Evolutionary conservation across 495 filamentous ascomycete genomes (phyloP).

Genomic region (Hypoxylon rickii): DNA sequence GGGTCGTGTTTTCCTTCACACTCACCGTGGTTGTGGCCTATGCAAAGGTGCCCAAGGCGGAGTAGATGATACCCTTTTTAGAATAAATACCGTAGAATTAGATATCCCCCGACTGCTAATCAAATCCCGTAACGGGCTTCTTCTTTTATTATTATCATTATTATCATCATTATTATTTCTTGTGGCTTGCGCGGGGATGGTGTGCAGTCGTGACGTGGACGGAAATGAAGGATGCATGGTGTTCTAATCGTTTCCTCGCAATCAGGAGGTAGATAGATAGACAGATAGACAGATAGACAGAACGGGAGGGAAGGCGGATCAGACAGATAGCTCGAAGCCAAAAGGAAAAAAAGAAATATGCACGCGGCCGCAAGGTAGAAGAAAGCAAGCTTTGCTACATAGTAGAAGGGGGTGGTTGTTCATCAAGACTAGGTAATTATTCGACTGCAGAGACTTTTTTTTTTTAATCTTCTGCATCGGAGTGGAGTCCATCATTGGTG

Average conservation of each 20-base stretch:
- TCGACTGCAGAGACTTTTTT: constrained; percentile 21
- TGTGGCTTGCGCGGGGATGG: constrained; percentile 31
- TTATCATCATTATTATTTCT: neutral
- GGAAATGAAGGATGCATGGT: constrained; percentile 20
- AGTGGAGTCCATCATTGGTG: constrained; percentile 32
- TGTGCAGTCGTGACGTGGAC: constrained; percentile 33
- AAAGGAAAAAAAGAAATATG: constrained; percentile 5
- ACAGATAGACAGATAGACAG: neutral
- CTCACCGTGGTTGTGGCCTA: constrained; percentile 13
- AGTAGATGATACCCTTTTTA: constrained; percentile 42
- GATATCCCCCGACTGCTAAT: constrained; percentile 32
- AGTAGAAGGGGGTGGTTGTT: constrained; percentile 9
- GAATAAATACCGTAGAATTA: constrained; percentile 31
- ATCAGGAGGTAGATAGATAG: neutral
- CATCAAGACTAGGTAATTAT: constrained; percentile 5
- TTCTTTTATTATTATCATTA: no score
- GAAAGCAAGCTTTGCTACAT: constrained; percentile 9
- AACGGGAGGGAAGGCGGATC: neutral
- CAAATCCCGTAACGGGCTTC: constrained; percentile 7
- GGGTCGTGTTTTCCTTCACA: neutral
- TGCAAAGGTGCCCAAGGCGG: constrained; percentile 41
- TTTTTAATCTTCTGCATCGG: constrained; percentile 34
- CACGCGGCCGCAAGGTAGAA: constrained; percentile 14
- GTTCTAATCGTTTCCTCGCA: constrained; percentile 10
- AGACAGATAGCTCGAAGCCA: neutral